Evolutionary conservation across 306 rosid species (phyloP), one percentile per base, ranked within the genome.

Genomic region (Alnus rubra): DNA sequence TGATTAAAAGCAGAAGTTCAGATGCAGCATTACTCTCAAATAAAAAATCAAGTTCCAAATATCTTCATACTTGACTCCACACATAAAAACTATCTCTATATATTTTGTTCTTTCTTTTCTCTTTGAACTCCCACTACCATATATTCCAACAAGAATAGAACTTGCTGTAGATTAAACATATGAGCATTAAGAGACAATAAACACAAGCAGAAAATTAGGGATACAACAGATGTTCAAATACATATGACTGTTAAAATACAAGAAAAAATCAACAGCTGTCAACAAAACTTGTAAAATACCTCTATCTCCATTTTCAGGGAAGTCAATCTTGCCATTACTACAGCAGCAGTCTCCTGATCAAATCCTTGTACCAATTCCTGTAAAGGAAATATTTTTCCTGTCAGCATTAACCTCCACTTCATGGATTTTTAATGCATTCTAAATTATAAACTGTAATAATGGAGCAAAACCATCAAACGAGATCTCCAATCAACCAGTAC

Each of bases 311-410:
- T 94, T 88, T 94, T 92, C 85, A 92, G 81, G 76, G 98, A 89
- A 76, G 97, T 90, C 53, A 72, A 86, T 83, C 98, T 92, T 83
- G 93, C 96, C 95, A 94, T 88, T 73, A 92, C 97, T 73, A 94
- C 98, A 60, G 97, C 97, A 80, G 98, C 97, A 71, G 98, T 89
- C 88, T 94, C 98, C 77, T 94, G 98, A 83, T 94, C 98, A 90
- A 94, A 94, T 64, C 98, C 98, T 88, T 92, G 97, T 75, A 91
- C 87, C 88, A 94, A 77, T 87, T 94, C 98, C 98, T 94, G 88
- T 70, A 78, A 81, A 52, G 44, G 49, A 44, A 82, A 71, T 48
- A 59, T 72, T 19, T 44, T 81, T 51, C 45, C 56, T 74, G 50
- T 82, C 74, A 81, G 78, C 53, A 55, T 75, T 53, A 74, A 44